Percentiles rank a stretch among this genome's conserved stretches.
These are phyloP conservation scores for Cryptosporidium ubiquitum DNA, from an alignment of 169 alveolate species.

Conservation along the genomic window DNA sequence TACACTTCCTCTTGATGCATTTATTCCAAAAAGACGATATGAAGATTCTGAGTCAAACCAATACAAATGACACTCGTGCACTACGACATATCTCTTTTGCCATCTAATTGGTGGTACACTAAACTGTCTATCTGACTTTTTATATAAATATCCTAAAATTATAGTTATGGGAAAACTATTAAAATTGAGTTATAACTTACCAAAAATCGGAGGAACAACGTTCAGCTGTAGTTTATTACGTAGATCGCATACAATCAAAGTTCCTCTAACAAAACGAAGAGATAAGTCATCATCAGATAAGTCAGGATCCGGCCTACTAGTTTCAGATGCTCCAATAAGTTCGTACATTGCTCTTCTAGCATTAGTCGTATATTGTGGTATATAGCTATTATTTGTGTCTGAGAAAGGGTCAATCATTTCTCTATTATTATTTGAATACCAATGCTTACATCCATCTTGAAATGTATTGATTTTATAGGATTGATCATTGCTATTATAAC, in stretches of 20 bases:
- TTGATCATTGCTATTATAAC: slow-evolving; percentile 65
- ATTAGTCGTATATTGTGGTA: slow-evolving; percentile 67
- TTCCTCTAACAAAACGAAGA: slow-evolving; percentile 68
- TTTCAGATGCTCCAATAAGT: slow-evolving; percentile 66
- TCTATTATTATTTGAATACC: slow-evolving; percentile 67
- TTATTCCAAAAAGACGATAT: slow-evolving; percentile 62
- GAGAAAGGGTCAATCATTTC: slow-evolving; percentile 66
- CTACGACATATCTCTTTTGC: slow-evolving; percentile 71
- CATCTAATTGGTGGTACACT: slow-evolving; percentile 72
- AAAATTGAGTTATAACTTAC: slow-evolving; percentile 5
- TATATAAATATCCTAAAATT: slow-evolving; percentile 40
- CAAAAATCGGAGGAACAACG: slow-evolving; percentile 70
- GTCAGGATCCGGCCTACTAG: slow-evolving; percentile 63
- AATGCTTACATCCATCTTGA: slow-evolving; percentile 64
- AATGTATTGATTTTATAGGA: slow-evolving; percentile 63
- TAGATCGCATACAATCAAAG: slow-evolving; percentile 62
- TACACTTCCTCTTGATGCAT: slow-evolving; percentile 71
- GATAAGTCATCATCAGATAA: slow-evolving; percentile 65
- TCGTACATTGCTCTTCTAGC: slow-evolving; percentile 75
- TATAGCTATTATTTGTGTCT: slow-evolving; percentile 57
- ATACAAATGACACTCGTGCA: slow-evolving; percentile 71
- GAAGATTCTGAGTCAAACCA: slow-evolving; percentile 74
- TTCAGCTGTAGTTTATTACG: slow-evolving; percentile 53
- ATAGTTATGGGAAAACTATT: not conserved
- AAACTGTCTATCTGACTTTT: slow-evolving; percentile 44